Base-by-base conservation (phyloP, 1,139 yeast species). In the Scheffersomyces cryptocercus region DNA sequence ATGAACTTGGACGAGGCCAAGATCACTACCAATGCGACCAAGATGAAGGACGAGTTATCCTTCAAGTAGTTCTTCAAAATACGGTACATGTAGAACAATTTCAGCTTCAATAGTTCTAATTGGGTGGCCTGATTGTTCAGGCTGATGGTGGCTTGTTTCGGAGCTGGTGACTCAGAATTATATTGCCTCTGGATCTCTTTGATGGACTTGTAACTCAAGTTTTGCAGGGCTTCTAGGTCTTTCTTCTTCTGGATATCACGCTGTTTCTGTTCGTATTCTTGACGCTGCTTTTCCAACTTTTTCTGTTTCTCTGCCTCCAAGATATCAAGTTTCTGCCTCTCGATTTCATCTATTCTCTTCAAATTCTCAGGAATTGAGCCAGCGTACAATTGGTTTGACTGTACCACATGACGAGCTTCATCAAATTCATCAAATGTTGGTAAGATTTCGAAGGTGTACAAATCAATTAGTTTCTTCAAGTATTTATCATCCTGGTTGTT, bases 401-500 rank as follows among this genome's bases (percentile, higher is more conserved):
- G 51, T 10, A 70, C 56, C 11, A 72, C 54, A 29, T 44, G 46
- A 33, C 47, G 55, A 0, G 77, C 70, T 36, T 67, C 65, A 2
- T 56, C 58, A 40, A 57, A 64, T 32, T 58, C 50, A 29, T 63
- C 61, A 31, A 57, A 50, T 4, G 61, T 61, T 0, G 76, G 74
- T 36, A 71, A 60, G 1, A 72, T 63, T 47, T 71, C 70, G 50
- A 65, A 68, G 7, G 68, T 64, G 42, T 64, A 65, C 47, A 72
- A 59, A 36, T 72, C 70, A 9, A 64, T 46, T 38, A 71, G 54
- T 38, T 64, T 61, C 26, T 47, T 51, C 32, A 56, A 44, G 42
- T 57, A 61, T 32, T 48, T 55, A 38, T 63, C 67, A 2, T 51
- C 46, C 6, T 26, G 31, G 12, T 38, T 35, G n/a, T 33, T 12